Evolutionary conservation across 176 grass and related monocot species (phyloP).

Genomic region (Avena eriantha): DNA sequence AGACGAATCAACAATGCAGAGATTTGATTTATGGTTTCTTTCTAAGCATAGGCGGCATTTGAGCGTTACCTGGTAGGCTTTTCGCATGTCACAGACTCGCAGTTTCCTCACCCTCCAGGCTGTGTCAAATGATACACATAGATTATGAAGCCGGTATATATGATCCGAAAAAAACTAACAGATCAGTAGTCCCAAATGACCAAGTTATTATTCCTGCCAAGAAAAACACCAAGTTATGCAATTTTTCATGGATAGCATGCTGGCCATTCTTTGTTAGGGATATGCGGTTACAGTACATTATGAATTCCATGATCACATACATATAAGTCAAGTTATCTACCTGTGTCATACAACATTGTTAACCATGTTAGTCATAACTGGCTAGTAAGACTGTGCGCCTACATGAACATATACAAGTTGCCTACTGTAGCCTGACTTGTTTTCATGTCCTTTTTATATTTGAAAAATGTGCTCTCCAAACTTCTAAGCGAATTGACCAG

Average conservation of each 20-base stretch:
- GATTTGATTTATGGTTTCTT: neutral
- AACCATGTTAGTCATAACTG: conserved; percentile 21
- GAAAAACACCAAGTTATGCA: neutral
- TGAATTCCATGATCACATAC: conserved; percentile 27
- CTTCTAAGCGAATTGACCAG: neutral
- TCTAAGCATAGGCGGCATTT: conserved; percentile 20
- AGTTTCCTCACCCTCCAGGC: neutral
- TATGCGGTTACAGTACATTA: neutral
- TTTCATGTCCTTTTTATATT: neutral
- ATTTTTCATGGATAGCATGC: neutral
- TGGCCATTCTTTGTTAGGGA: neutral
- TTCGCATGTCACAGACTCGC: neutral
- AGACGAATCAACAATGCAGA: neutral
- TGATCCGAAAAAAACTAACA: neutral
- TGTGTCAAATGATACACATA: neutral
- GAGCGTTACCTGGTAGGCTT: conserved; percentile 14
- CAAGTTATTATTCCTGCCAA: neutral
- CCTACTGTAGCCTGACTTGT: conserved; percentile 1
- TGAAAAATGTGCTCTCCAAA: neutral
- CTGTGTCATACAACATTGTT: conserved; percentile 30
- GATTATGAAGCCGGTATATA: neutral
- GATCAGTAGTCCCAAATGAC: neutral
- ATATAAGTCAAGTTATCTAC: conserved; percentile 7
- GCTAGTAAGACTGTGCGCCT: neutral
- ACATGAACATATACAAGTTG: conserved; percentile 18